Evolutionary conservation across 345 rosid species (phyloP).

Genomic region (Hibiscus mutabilis): DNA sequence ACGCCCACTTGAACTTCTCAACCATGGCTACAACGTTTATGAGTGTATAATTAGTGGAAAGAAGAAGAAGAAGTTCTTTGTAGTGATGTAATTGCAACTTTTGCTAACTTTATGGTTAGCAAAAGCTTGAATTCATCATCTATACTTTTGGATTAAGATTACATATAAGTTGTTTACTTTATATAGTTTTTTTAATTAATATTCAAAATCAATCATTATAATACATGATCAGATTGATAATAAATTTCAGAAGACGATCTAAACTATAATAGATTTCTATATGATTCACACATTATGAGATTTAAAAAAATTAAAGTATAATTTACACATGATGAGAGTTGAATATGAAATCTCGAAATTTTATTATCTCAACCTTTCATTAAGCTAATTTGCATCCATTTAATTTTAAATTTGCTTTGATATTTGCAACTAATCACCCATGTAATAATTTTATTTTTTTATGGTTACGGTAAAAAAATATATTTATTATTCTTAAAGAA

Average conservation of each 20-base stretch:
- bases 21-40: conserved; percentile 12
- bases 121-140: conserved; percentile 10
- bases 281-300: too few species aligned
- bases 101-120: neutral
- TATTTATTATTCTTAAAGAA: too few species aligned
- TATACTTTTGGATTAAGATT: neutral
- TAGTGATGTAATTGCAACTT: conserved; percentile 1
- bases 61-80: conserved; percentile 11
- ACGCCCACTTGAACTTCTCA: conserved; percentile 10
- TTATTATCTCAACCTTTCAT: too few species aligned
- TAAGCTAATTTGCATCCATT: neutral
- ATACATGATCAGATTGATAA: too few species aligned
- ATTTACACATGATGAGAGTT: too few species aligned
- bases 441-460: too few species aligned
- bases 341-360: too few species aligned
- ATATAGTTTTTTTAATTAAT: neutral
- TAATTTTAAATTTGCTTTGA: neutral
- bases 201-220: too few species aligned
- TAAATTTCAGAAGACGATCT: too few species aligned
- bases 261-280: too few species aligned
- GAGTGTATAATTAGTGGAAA: conserved; percentile 7
- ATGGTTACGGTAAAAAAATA: too few species aligned
- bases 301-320: too few species aligned
- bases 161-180: neutral
- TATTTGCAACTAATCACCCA: neutral